Conservation (phyloP, 441 rosid species). For the Mallotus repandus region DNA sequence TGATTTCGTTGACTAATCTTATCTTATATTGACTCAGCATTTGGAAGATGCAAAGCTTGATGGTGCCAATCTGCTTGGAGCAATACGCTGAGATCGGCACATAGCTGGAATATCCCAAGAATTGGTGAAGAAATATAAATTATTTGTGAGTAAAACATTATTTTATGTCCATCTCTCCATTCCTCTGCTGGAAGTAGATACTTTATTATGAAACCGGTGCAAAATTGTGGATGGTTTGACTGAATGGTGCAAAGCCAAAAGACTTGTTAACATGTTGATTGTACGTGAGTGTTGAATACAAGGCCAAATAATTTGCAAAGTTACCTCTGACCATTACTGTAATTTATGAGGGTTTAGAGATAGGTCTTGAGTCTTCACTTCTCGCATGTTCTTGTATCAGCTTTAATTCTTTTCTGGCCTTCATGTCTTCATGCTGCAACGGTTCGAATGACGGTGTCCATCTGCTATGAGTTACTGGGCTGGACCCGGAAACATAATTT, state of each 20-base stretch:
- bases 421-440: not conserved
- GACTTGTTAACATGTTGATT: not conserved
- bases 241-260: not conserved
- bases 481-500: not conserved
- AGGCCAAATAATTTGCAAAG: not conserved
- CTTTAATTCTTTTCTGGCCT: not conserved
- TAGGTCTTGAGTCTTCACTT: no score
- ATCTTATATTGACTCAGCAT: no score
- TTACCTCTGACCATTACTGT: not conserved
- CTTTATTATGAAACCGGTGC: not conserved
- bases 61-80: no score
- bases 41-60: no score
- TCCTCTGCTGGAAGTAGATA: not conserved
- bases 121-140: not conserved
- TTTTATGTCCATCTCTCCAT: constrained; percentile 3
- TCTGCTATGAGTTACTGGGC: not conserved
- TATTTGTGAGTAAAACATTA: not conserved
- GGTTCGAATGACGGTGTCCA: not conserved
- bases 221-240: constrained; percentile 3
- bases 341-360: no score
- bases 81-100: constrained; percentile 14
- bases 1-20: no score
- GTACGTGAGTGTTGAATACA: not conserved
- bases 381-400: constrained; percentile 12
- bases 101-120: not conserved